A percentile compares a stretch with the other conserved stretches of the same genome.
Evolutionary conservation across 305 asterid genomes (phyloP).

Genomic region (Fraxinus xanthoxyloides): DNA sequence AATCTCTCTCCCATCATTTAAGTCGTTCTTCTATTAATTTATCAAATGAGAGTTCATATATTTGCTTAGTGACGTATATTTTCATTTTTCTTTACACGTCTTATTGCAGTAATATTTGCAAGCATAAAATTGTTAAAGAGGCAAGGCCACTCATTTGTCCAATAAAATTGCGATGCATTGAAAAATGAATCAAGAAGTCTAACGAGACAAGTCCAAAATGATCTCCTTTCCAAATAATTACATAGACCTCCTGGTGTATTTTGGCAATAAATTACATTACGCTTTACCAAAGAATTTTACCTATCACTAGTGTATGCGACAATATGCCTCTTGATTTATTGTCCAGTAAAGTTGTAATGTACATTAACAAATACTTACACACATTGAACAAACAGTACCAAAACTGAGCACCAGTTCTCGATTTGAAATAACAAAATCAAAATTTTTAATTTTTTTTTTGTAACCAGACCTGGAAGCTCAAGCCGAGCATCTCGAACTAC

Average conservation of each 20-base stretch:
- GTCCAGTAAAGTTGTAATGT: not conserved
- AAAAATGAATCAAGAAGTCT: not conserved
- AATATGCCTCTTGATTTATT: not conserved
- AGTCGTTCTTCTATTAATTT: too few relatives aligned
- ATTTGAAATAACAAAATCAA: not conserved
- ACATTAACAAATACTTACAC: not conserved
- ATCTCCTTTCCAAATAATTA: not conserved
- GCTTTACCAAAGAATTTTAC: not conserved
- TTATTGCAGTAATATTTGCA: not conserved
- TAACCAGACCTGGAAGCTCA: not conserved
- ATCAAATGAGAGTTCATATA: not conserved
- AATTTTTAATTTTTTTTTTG: not conserved
- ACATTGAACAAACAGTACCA: not conserved
- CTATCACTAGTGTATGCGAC: not conserved
- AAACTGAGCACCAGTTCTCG: not conserved
- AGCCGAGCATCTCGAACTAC: not conserved
- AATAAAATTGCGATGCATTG: not conserved
- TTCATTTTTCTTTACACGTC: not conserved
- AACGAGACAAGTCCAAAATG: not conserved
- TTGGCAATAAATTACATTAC: too few relatives aligned
- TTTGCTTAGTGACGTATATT: not conserved
- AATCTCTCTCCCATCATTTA: not conserved
- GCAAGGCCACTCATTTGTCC: not conserved
- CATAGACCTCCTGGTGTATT: not conserved
- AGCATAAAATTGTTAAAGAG: not conserved